Evolutionary conservation across 768 basidiomycete genomes (phyloP).

Genomic region (Coprinellus micaceus): DNA sequence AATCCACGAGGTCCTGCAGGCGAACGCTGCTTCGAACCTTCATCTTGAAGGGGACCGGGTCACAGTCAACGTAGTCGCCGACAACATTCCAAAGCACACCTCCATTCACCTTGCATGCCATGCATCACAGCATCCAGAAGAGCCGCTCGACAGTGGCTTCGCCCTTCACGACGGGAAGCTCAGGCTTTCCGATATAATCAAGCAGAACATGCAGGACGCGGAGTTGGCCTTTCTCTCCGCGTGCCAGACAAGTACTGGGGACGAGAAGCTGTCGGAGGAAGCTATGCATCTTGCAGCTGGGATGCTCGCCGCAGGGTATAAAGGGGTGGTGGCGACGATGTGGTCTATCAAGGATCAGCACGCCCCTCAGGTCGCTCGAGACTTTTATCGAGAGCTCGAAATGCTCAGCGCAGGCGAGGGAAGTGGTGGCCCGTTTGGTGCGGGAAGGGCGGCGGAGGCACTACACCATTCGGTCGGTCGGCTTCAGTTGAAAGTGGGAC

Average conservation of each 20-base stretch:
- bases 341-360: conserved; percentile 33
- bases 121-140: conserved; percentile 22
- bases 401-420: too few species aligned
- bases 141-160: conserved; percentile 23
- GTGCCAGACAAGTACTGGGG: conserved; percentile 34
- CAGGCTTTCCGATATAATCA: conserved; percentile 13
- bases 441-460: too few species aligned
- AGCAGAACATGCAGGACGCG: conserved; percentile 7
- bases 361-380: conserved; percentile 25
- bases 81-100: conserved; percentile 8
- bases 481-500: too few species aligned
- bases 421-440: too few species aligned
- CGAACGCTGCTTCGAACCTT: conserved; percentile 16
- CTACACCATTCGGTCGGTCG: too few species aligned
- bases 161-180: conserved; percentile 18
- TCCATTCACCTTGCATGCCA: conserved; percentile 34
- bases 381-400: conserved; percentile 23
- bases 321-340: conserved; percentile 37
- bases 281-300: conserved; percentile 37
- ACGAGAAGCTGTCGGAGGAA: conserved; percentile 28
- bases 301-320: conserved; percentile 31
- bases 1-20: neutral
- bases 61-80: conserved; percentile 11
- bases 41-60: conserved; percentile 11
- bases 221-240: conserved; percentile 38